phyloP scores from a whole-genome alignment of 2,329 filamentous ascomycete genomes.

The Neocatenulostroma microsporum region DNA sequence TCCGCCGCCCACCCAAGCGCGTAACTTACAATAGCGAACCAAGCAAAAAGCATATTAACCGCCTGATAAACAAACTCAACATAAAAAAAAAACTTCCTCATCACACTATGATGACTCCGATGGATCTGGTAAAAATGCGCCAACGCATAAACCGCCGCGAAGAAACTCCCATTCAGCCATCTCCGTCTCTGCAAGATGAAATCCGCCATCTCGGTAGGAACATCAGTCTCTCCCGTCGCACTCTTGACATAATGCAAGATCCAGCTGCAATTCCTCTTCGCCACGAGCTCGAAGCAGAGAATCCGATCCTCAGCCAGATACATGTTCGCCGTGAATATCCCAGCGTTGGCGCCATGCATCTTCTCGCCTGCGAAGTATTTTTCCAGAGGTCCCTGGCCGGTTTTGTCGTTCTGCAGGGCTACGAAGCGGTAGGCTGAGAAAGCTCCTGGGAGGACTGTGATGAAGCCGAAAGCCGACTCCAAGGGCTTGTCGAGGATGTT shows the following conservation, averaged over 20 bases:
- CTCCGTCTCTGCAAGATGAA: slow-evolving; percentile 91
- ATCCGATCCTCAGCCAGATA: slow-evolving; percentile 98
- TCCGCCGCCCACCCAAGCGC: background rate
- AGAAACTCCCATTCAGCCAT: slow-evolving; percentile 98
- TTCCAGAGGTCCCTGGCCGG: slow-evolving; percentile 81
- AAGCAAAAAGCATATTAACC: slow-evolving; percentile 94
- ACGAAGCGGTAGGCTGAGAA: slow-evolving; percentile 98
- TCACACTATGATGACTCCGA: slow-evolving; percentile 78
- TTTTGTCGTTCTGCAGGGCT: slow-evolving; percentile 93
- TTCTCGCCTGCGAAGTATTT: slow-evolving; percentile 98
- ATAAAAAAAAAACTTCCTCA: slow-evolving; percentile 83
- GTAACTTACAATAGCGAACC: slow-evolving; percentile 82
- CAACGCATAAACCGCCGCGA: slow-evolving; percentile 90
- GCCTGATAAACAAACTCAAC: slow-evolving; percentile 93
- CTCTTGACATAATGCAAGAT: slow-evolving; percentile 98
- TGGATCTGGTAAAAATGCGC: slow-evolving; percentile 95
- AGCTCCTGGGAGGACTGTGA: slow-evolving; percentile 89
- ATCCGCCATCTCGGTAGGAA: slow-evolving; percentile 87
- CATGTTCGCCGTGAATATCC: slow-evolving; percentile 99
- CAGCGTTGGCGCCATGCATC: slow-evolving; percentile 84
- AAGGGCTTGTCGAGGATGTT: slow-evolving; percentile 98
- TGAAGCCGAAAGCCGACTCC: slow-evolving; percentile 96
- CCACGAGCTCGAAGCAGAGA: slow-evolving; percentile 94
- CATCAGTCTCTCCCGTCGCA: slow-evolving; percentile 91
- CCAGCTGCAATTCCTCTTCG: slow-evolving; percentile 96